phyloP scores from a whole-genome alignment of 768 basidiomycete species.

The Hemileccinum rubropunctum region DNA sequence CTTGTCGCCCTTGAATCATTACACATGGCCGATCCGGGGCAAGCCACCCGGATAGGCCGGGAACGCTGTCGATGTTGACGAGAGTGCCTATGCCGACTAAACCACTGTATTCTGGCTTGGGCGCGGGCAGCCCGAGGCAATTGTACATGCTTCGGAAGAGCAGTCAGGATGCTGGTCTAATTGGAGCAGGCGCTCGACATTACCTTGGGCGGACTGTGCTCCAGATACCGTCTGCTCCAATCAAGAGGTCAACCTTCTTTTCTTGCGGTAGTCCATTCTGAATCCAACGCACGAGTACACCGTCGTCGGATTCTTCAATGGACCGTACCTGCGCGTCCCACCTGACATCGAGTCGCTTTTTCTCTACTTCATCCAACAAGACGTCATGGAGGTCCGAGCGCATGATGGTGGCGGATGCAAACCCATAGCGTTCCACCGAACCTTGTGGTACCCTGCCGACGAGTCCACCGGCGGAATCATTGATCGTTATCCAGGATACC shows the following conservation, averaged over 20 bases:
- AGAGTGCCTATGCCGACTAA: constrained; percentile 24
- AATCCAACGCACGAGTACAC: constrained; percentile 26
- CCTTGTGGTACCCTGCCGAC: constrained; percentile 27
- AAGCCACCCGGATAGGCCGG: constrained; percentile 20
- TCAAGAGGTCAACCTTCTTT: constrained; percentile 29
- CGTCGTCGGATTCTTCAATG: constrained; percentile 22
- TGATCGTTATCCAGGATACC: constrained; percentile 21
- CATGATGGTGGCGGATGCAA: constrained; percentile 24
- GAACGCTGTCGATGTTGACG: constrained; percentile 15
- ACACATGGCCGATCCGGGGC: constrained; percentile 25
- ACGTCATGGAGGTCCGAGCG: constrained; percentile 33
- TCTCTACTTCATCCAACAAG: constrained; percentile 28
- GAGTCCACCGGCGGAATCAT: constrained; percentile 18
- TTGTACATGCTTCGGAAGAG: constrained; percentile 20
- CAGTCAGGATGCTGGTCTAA: background rate
- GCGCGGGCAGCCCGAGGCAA: constrained; percentile 15
- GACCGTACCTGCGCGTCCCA: constrained; percentile 26
- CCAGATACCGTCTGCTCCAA: constrained; percentile 34
- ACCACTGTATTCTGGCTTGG: constrained; percentile 29
- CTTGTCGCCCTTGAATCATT: constrained; percentile 27
- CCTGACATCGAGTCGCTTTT: constrained; percentile 11
- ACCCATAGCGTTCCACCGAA: constrained; percentile 25
- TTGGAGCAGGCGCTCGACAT: background rate
- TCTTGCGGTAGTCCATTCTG: constrained; percentile 18
- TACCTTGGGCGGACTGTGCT: constrained; percentile 26